Base-by-base conservation (phyloP, 371 early-diverging fungal species). In the Thermomucor indicae-seudaticae region DNA sequence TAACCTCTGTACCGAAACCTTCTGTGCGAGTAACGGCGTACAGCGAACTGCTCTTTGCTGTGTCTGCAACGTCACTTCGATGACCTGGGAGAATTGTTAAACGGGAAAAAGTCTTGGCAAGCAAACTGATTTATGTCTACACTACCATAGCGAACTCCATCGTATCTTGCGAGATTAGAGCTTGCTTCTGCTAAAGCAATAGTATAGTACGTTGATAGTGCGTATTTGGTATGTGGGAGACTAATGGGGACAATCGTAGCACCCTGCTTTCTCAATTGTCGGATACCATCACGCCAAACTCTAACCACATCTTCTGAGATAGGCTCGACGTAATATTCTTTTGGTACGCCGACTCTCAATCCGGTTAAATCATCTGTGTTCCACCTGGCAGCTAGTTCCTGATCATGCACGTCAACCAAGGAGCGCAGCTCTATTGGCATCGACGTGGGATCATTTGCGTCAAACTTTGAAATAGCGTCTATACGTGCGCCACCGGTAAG, bases 151-250 rank as follows among this genome's bases (percentile, higher is more conserved):
- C 91, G 79, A 11, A 92, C 58, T 2, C 97, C 97, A 64, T 94
- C 93, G 52, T 80, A 96, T 47, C 92, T 72, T 44, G 95, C 85
- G 54, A 96, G 58, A 58, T 94, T 95, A 14, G 92, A 93, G 11
- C 88, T 85, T 4, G 97, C 96, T 66, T 96, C 97, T 8, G 95
- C 94, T 6, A 89, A 77, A 3, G 93, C 95, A 41, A 96, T 62
- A 1, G 88, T 85, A 55, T 94, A 91, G 63, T 96, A 96, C 1
- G 92, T 81, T 12, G 95, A 78, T 19, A 96, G 76, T 2, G 93
- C 86, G 31, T 77, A 62, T 14, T 70, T 62, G 0, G 86, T 86
- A 59, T 83, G 78, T 1, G 91, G 90, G 32, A 92, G 63, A 0
- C 85, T 80, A 0, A 96, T 83, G 0, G 83, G 70, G 0, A 82